Base-by-base conservation (phyloP, 2,329 filamentous ascomycete genomes). In the Corniculantispora saksenae region DNA sequence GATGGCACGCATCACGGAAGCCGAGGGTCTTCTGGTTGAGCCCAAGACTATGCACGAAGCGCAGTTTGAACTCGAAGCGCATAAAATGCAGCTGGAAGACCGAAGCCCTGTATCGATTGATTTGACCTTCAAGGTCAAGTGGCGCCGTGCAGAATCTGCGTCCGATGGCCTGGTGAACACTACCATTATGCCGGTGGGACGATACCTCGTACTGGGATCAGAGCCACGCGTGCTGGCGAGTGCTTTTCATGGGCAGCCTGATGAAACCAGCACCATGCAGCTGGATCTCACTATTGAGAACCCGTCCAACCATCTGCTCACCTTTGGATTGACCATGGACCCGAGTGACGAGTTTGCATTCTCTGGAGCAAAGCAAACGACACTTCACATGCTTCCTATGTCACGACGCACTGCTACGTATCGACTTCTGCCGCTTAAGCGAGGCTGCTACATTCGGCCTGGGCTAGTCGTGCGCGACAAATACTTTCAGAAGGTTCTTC, bases 281-380 rank as follows among this genome's bases (percentile, higher is more conserved):
- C 75, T 88, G 17, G 79, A 83, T 50, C 74, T 87, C 74, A 92
- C 88, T 3, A 88, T 99, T 64, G 95, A 99, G 78, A 99, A 99
- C 75, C 91, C 94, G 0, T 97, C 94, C 0, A 91, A 89, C 75
- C 95, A 99, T 76, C 96, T 97, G 78, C 85, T 99, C 58, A 97
- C 94, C 0, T 99, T 99, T 78, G 93, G 92, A 35, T 78, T 98
- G 57, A 88, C 84, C 29, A 97, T 99, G 93, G 94, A 99, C 70
- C 91, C 93, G 3, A 94, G 88, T 74, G 93, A 97, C 69, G 87
- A 93, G 61, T 98, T 98, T 77, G 94, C 93, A 0, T 98, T 99
- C 77, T 93, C 92, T 9, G 95, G 95, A 0, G 83, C 92, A 2
- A 98, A 98, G 79, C 84, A 91, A 69, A 89, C 88, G 15, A 90